Percentiles rank a stretch among this genome's conserved stretches.
Evolutionary conservation across 2,329 filamentous ascomycete species (phyloP).

Genomic region (Colletotrichum horii): DNA sequence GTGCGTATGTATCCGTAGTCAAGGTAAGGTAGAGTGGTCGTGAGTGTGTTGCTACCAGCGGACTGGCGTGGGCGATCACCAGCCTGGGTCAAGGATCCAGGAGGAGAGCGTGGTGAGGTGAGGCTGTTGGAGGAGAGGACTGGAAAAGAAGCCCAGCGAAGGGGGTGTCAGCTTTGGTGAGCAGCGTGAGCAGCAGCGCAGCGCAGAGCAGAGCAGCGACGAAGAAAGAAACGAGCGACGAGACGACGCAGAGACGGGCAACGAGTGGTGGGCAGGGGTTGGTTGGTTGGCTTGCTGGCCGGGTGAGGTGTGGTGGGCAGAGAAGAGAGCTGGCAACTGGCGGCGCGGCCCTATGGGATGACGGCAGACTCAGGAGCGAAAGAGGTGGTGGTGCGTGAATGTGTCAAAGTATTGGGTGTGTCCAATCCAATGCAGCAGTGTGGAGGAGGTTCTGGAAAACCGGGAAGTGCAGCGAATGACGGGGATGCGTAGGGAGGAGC

Average conservation of each 20-base stretch:
- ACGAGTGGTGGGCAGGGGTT: background rate
- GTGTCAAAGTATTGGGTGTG: background rate
- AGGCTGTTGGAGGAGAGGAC: slow-evolving; percentile 19
- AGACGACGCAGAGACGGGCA: background rate
- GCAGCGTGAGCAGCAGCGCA: background rate
- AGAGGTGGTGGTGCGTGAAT: background rate
- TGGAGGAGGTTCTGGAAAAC: slow-evolving; percentile 17
- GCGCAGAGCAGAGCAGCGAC: background rate
- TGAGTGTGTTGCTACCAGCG: background rate
- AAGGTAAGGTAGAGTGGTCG: background rate
- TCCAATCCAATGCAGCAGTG: background rate
- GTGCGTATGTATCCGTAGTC: background rate
- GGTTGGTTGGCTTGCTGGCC: background rate
- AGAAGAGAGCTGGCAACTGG: background rate
- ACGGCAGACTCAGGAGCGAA: slow-evolving; percentile 9
- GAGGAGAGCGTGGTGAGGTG: background rate
- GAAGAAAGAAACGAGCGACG: background rate
- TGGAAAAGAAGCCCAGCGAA: background rate
- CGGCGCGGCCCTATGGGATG: slow-evolving; percentile 20
- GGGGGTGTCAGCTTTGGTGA: slow-evolving; percentile 20
- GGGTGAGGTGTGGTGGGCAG: background rate
- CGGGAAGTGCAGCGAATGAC: slow-evolving; percentile 17
- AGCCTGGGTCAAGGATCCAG: slow-evolving; percentile 20
- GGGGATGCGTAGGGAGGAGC: background rate
- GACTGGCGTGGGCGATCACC: slow-evolving; percentile 8